phyloP scores from a whole-genome alignment of 495 filamentous ascomycete species.

The Emericellopsis terricola region DNA sequence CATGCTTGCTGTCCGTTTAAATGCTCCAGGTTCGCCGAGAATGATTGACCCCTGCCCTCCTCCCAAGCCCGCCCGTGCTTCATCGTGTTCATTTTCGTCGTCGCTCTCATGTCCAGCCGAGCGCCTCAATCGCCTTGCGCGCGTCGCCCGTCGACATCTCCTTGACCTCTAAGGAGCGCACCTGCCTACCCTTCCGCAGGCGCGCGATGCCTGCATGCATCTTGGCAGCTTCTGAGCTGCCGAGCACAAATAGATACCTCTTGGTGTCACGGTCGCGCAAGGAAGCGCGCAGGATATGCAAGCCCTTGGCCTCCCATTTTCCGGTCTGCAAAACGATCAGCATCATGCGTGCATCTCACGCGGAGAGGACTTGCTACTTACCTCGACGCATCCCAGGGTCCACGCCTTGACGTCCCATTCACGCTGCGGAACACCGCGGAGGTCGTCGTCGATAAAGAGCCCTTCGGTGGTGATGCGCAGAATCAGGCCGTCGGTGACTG shows the following conservation, averaged over 20 bases:
- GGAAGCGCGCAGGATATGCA: constrained; percentile 69
- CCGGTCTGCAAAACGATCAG: constrained; percentile 22
- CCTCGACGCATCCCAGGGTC: constrained; percentile 83
- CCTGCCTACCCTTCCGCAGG: constrained; percentile 52
- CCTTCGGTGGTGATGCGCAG: constrained; percentile 77
- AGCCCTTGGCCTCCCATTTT: constrained; percentile 29
- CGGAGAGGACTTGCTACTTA: constrained; percentile 45
- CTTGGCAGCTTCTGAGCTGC: constrained; percentile 84
- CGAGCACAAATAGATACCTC: constrained; percentile 65
- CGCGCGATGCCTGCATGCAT: constrained; percentile 63
- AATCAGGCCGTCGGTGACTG: constrained; percentile 73
- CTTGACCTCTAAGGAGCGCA: constrained; percentile 45
- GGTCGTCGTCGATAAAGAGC: constrained; percentile 89
- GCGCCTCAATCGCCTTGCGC: constrained; percentile 35
- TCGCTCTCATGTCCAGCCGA: too few species aligned
- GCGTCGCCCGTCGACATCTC: constrained; percentile 42
- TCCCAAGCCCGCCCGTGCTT: too few species aligned
- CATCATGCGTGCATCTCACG: constrained; percentile 5
- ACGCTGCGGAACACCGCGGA: constrained; percentile 67
- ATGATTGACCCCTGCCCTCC: too few species aligned
- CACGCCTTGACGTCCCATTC: constrained; percentile 99
- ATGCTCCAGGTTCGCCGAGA: too few species aligned
- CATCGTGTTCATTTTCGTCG: too few species aligned
- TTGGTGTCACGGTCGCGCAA: constrained; percentile 72
- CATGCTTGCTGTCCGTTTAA: too few species aligned